Conservation (phyloP, 1,284 basidiomycete genomes). For the Dichomitus squalens region DNA sequence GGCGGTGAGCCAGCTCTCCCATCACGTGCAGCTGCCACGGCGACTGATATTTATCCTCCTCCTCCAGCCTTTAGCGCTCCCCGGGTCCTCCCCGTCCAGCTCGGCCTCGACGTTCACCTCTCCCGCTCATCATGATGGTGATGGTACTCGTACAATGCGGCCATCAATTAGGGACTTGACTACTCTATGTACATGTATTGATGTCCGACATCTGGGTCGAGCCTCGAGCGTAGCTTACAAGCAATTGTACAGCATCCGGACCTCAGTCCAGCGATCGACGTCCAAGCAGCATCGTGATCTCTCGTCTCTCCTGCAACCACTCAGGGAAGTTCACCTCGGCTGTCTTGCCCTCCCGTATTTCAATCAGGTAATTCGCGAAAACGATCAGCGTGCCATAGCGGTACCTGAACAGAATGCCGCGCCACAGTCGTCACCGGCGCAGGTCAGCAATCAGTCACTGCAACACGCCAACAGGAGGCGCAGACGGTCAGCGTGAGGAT, state of each 20-base stretch:
- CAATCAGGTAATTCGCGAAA: constrained; percentile 94
- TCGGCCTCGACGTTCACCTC: constrained; percentile 1
- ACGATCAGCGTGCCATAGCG: constrained; percentile 94
- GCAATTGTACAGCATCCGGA: too few species aligned
- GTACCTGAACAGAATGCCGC: constrained; percentile 44
- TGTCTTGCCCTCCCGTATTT: constrained; percentile 56
- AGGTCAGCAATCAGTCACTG: constrained; percentile 17
- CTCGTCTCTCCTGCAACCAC: constrained; percentile 83
- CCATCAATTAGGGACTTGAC: background rate
- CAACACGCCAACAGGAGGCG: background rate
- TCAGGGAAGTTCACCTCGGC: constrained; percentile 67
- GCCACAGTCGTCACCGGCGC: constrained; percentile 10
- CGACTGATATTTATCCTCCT: constrained; percentile 25
- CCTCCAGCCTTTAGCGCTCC: too few species aligned
- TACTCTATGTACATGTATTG: background rate
- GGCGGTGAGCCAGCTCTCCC: constrained; percentile 27
- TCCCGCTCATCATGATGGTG: constrained; percentile 18
- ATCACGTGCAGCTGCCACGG: constrained; percentile 29
- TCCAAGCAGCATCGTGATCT: constrained; percentile 80
- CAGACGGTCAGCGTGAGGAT: background rate
- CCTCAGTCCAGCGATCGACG: constrained; percentile 69
- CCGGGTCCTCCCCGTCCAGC: constrained; percentile 1
- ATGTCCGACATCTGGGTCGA: background rate
- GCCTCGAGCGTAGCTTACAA: too few species aligned
- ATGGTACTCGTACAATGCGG: constrained; percentile 5